Conservation (phyloP, 192 early-diverging fungal genomes). For the Gonapodya prolifera region DNA sequence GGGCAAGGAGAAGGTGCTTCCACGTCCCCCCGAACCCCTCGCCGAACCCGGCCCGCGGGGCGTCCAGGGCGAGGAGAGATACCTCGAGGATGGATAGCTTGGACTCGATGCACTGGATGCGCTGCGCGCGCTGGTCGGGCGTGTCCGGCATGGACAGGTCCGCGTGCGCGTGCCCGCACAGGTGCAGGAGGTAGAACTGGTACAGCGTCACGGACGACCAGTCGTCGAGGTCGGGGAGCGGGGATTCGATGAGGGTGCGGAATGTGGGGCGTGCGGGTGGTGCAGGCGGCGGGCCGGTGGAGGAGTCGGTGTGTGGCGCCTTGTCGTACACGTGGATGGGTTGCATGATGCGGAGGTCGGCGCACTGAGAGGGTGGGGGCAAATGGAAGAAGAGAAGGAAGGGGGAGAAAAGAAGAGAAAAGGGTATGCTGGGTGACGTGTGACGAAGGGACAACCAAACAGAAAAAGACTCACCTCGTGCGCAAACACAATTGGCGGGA, state of each 20-base stretch:
- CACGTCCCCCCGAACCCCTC: neutral
- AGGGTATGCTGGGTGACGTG: too few species aligned
- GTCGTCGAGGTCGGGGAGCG: neutral
- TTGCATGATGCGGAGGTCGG: neutral
- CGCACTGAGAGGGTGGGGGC: neutral
- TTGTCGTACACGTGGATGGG: neutral
- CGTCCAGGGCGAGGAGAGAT: neutral
- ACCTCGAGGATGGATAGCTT: neutral
- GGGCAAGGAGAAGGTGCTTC: neutral
- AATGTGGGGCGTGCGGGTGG: neutral
- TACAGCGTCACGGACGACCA: neutral
- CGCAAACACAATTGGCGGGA: neutral
- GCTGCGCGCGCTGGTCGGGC: neutral
- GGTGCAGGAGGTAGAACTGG: neutral
- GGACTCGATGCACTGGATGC: neutral
- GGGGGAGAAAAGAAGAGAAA: too few species aligned
- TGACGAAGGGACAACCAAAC: too few species aligned
- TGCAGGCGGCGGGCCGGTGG: neutral
- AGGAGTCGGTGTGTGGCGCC: neutral
- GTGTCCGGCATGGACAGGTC: neutral
- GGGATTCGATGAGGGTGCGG: neutral
- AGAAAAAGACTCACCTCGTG: neutral
- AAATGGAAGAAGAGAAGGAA: too few species aligned
- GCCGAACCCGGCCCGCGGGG: neutral
- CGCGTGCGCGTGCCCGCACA: neutral